These are phyloP conservation scores for Acacia confusa DNA, from an alignment of 306 rosid genomes.

Conservation along the genomic window DNA sequence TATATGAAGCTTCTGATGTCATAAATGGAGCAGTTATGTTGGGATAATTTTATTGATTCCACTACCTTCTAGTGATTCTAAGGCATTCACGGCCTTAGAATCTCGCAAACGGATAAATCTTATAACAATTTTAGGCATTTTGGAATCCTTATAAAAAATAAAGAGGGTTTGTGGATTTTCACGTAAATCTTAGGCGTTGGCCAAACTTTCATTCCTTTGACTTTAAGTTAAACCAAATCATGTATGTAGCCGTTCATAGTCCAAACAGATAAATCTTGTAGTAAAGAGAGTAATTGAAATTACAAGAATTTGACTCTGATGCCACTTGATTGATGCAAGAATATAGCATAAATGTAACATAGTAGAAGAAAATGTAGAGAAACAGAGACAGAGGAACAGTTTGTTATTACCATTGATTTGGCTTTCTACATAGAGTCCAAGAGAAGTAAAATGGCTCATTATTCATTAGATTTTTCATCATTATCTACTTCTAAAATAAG, in stretches of 20 bases:
- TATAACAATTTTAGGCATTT: too few species aligned
- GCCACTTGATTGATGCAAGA: not conserved
- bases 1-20: not conserved
- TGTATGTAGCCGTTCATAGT: too few species aligned
- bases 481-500: not conserved
- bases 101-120: too few species aligned
- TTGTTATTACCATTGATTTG: not conserved
- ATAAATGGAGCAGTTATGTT: not conserved
- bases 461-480: not conserved
- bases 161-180: too few species aligned
- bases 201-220: too few species aligned
- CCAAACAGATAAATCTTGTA: too few species aligned
- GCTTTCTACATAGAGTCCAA: not conserved
- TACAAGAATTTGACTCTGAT: not conserved
- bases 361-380: not conserved
- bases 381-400: not conserved
- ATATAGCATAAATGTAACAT: not conserved
- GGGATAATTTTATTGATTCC: not conserved
- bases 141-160: too few species aligned
- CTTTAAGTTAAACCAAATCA: too few species aligned
- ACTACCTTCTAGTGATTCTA: not conserved
- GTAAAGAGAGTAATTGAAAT: not conserved
- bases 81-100: too few species aligned
- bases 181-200: too few species aligned
- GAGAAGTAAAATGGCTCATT: not conserved